Evolutionary conservation across 192 early-diverging fungal species (phyloP), one percentile per base, ranked within the genome.

Genomic region (Dissophora globulifera): DNA sequence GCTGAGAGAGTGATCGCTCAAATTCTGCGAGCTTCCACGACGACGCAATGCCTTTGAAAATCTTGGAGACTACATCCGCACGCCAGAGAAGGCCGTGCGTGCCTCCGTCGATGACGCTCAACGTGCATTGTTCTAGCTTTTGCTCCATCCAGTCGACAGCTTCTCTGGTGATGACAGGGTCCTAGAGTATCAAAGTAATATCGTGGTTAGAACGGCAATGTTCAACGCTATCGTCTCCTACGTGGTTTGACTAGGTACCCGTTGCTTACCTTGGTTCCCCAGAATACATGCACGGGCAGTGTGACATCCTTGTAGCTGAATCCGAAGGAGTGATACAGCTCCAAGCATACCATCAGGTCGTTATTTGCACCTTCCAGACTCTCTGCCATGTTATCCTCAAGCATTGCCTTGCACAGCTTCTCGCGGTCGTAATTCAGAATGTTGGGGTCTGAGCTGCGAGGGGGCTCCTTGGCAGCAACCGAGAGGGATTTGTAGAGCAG

Each of bases 131-230:
- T 15, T 68, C 11, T 20, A 81, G 53, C 25, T 58, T 54, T 19
- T 70, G 58, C 31, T 81, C 79, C 79, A 81, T 81, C 79, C 79
- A 81, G 47, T 78, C 67, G 15, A 81, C 79, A 1, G 79, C 79
- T 26, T 75, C 67, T 19, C 58, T 42, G 7, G 79, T 62, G 41
- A 81, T 81, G n/a, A 75, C 62, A 1, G 67, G 65, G 59, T 81
- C 79, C 59, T 76, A 56, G 27, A 2, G 33, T 48, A 32, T 31
- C 40, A 20, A 50, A 13, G 42, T 23, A 20, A 33, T 10, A 47
- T 26, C 38, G n/a, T n/a, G n/a, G n/a, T n/a, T n/a, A n/a, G n/a
- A n/a, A n/a, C n/a, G n/a, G n/a, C n/a, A n/a, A n/a, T n/a, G n/a
- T n/a, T n/a, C n/a, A n/a, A n/a, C n/a, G n/a, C n/a, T n/a, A n/a